A percentile compares a stretch with the other conserved stretches of the same genome.
Evolutionary conservation across 345 rosid species (phyloP).

Genomic region (Ricinus communis): DNA sequence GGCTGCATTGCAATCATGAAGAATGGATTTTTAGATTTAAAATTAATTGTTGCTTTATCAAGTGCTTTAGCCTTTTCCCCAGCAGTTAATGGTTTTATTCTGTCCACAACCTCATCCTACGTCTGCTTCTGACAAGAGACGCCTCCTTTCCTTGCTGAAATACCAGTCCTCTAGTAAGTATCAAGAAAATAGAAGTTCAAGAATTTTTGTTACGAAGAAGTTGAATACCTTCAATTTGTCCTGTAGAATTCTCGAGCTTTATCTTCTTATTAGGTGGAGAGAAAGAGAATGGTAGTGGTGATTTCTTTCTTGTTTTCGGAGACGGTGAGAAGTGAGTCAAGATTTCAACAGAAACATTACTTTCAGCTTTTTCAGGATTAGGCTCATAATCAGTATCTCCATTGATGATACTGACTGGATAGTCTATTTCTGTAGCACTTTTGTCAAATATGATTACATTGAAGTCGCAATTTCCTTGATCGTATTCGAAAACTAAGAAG

Average conservation of each 20-base stretch:
- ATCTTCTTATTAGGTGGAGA: too few species aligned
- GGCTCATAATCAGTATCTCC: neutral
- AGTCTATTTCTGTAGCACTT: conserved; percentile 14
- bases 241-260: too few species aligned
- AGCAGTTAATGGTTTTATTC: neutral
- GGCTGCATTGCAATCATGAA: conserved; percentile 28
- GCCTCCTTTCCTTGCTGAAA: neutral
- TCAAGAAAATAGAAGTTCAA: too few species aligned
- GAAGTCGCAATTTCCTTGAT: conserved; percentile 10
- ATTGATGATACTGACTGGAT: neutral
- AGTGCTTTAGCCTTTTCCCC: neutral
- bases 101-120: neutral
- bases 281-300: too few species aligned
- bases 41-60: conserved; percentile 3
- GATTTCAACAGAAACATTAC: too few species aligned
- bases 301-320: too few species aligned
- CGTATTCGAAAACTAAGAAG: conserved; percentile 27
- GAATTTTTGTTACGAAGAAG: too few species aligned
- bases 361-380: neutral
- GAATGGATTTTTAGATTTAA: conserved; percentile 27
- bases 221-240: neutral
- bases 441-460: conserved; percentile 21
- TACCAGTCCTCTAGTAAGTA: neutral
- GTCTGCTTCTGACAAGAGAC: too few species aligned
- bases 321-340: too few species aligned